Conservation (phyloP, 192 early-diverging fungal species). For the Backusella mclennaniae region DNA sequence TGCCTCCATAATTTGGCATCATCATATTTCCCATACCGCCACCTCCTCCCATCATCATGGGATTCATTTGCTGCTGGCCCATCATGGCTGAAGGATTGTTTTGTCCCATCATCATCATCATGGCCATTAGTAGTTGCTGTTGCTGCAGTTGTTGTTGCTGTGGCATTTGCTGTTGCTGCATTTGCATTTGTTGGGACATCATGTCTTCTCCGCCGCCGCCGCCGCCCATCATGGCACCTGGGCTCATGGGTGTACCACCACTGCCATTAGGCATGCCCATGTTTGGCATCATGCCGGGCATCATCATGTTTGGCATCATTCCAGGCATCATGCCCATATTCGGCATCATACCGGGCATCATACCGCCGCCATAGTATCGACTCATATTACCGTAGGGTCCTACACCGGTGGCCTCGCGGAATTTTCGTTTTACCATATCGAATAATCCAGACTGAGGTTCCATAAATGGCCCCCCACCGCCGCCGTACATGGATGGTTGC, state of each 20-base stretch:
- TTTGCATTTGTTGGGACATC: conserved; percentile 6
- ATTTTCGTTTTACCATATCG: neutral
- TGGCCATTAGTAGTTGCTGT: neutral
- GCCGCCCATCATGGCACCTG: neutral
- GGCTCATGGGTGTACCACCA: conserved; percentile 7
- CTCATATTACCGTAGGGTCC: neutral
- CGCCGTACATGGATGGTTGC: neutral
- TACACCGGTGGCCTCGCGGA: neutral
- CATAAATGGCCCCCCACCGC: neutral
- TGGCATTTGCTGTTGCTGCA: conserved; percentile 1
- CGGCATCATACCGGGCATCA: neutral
- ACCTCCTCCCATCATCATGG: neutral
- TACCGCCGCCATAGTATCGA: neutral
- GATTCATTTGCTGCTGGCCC: conserved; percentile 4
- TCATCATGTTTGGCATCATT: neutral
- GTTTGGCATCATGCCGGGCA: neutral
- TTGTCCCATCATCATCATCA: conserved; percentile 5
- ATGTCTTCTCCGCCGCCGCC: neutral
- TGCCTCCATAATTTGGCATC: conserved; percentile 6
- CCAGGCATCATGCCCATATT: neutral
- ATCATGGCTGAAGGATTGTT: neutral
- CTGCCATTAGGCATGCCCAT: neutral
- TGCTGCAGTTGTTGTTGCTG: neutral
- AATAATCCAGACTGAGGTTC: neutral
- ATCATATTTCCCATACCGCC: neutral